Evolutionary conservation across 116 monocot genomes (phyloP).

Genomic region (Phalaenopsis hybrid): DNA sequence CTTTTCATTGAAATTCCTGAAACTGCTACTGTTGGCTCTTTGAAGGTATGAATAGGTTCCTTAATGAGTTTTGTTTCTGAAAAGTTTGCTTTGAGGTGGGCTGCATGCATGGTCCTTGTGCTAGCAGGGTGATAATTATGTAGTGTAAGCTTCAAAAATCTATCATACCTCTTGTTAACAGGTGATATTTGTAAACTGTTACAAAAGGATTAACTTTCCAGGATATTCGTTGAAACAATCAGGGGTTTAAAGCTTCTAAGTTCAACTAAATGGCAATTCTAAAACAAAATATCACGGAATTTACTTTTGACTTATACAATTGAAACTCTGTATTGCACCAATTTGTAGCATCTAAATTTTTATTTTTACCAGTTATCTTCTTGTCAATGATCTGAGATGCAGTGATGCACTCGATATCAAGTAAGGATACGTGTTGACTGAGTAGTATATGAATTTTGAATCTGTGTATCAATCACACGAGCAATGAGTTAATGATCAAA

Average conservation of each 20-base stretch:
- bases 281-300: background rate
- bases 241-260: background rate
- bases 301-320: background rate
- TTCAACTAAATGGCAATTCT: background rate
- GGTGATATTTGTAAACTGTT: background rate
- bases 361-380: no score
- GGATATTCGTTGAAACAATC: background rate
- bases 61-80: background rate
- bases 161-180: no score
- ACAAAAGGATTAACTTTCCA: background rate
- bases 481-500: no score
- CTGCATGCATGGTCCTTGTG: background rate
- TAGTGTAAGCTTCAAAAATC: no score
- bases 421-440: no score
- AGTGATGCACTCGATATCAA: no score
- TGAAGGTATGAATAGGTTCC: conserved; percentile 25
- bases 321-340: background rate
- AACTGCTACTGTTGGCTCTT: conserved; percentile 45
- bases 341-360: background rate
- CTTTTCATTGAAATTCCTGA: conserved; percentile 41
- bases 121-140: no score
- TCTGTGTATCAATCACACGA: no score
- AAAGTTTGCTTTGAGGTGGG: background rate
- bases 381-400: no score
- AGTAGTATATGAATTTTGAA: no score